A percentile compares a stretch with the other conserved stretches of the same genome.
phyloP scores from a whole-genome alignment of 2,329 filamentous ascomycete genomes.

The Exophiala alcalophila region DNA sequence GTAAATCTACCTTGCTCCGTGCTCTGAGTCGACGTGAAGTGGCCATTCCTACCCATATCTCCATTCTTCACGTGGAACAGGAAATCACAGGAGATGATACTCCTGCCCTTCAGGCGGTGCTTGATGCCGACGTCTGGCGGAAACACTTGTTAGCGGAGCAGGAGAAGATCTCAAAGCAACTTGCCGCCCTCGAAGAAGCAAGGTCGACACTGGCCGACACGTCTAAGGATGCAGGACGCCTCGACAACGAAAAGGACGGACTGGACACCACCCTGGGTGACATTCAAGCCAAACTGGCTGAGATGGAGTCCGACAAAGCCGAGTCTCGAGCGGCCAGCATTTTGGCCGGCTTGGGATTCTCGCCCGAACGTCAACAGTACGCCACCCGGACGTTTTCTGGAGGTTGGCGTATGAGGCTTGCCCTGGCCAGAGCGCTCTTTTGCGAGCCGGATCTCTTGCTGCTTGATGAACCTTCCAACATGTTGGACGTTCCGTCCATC shows the following conservation, averaged over 20 bases:
- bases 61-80: conserved; percentile 98
- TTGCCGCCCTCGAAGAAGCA: conserved; percentile 74
- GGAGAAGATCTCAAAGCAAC: conserved; percentile 73
- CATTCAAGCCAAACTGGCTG: conserved; percentile 83
- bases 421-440: conserved; percentile 90
- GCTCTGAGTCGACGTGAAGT: conserved; percentile 91
- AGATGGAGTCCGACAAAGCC: conserved; percentile 99
- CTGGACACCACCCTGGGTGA: conserved; percentile 88
- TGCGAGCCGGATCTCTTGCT: conserved; percentile 94
- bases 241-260: conserved; percentile 85
- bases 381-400: conserved; percentile 98
- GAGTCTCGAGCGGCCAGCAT: conserved; percentile 95
- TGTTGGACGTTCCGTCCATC: conserved; percentile 99
- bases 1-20: conserved; percentile 89
- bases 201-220: conserved; percentile 82
- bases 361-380: conserved; percentile 82
- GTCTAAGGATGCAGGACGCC: conserved; percentile 76
- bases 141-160: conserved; percentile 92
- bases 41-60: conserved; percentile 92
- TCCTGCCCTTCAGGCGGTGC: conserved; percentile 85
- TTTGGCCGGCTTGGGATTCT: conserved; percentile 94
- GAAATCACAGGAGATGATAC: conserved; percentile 98
- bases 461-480: conserved; percentile 99
- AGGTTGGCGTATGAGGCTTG: conserved; percentile 99
- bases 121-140: conserved; percentile 97